A percentile compares a stretch with the other conserved stretches of the same genome.
These are phyloP conservation scores for Sechiopsis laciniata DNA, from an alignment of 306 rosid species.

Conservation along the genomic window DNA sequence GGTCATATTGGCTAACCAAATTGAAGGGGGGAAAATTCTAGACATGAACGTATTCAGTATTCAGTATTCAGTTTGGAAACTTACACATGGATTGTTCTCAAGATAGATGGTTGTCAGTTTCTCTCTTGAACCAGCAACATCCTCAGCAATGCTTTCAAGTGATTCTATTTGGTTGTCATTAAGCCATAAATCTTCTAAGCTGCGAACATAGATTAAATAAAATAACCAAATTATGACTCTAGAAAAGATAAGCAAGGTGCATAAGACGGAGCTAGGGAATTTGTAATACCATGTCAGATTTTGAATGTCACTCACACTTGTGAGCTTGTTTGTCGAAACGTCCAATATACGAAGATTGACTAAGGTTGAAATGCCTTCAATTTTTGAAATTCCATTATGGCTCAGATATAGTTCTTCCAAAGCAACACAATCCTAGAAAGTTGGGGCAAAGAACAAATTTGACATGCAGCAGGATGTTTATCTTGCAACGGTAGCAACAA, in stretches of 20 bases:
- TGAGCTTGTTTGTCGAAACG: conserved; percentile 80
- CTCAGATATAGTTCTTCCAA: conserved; percentile 88
- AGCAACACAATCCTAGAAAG: conserved; percentile 56
- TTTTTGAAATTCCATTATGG: conserved; percentile 83
- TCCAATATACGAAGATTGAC: conserved; percentile 78
- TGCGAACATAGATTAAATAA: conserved; percentile 29
- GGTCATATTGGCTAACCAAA: not conserved
- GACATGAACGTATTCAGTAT: not conserved
- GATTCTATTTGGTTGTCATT: conserved; percentile 81
- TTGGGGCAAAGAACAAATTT: not conserved
- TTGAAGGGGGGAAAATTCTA: not conserved
- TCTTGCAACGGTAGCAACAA: not conserved
- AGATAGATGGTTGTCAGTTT: conserved; percentile 81
- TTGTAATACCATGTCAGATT: conserved; percentile 51
- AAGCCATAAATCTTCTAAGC: conserved; percentile 95
- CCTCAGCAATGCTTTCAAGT: conserved; percentile 57
- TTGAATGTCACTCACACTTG: conserved; percentile 51
- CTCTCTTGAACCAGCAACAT: conserved; percentile 71
- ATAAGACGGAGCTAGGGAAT: not conserved
- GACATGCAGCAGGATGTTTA: not conserved
- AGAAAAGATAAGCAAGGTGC: conserved; percentile 15
- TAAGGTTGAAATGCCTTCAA: conserved; percentile 81
- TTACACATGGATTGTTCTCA: conserved; percentile 86
- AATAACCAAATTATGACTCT: conserved; percentile 23
- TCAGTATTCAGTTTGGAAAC: conserved; percentile 20